Percentiles rank a stretch among this genome's conserved stretches.
phyloP scores from a whole-genome alignment of 169 alveolate species.

The Cyclospora cayetanensis region DNA sequence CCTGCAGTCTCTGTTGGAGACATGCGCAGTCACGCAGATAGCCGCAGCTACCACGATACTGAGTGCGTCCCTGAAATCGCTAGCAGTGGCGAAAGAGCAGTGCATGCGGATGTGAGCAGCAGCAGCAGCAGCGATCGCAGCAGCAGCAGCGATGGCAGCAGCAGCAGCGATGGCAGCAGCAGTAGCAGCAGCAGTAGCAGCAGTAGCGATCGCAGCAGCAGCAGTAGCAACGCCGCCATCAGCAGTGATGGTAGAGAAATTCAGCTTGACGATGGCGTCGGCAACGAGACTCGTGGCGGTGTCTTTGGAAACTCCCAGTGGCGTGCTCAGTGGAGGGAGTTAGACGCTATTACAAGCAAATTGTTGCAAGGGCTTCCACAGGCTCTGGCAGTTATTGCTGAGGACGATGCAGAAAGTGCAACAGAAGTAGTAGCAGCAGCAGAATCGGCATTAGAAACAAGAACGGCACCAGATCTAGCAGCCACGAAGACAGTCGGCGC shows the following conservation, averaged over 20 bases:
- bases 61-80: background rate
- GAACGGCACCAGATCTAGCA: background rate
- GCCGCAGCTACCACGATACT: no score
- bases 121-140: background rate
- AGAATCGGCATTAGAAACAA: background rate
- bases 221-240: background rate
- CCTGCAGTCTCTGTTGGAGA: no score
- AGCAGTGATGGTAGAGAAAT: background rate
- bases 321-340: slow-evolving; percentile 56
- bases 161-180: slow-evolving; percentile 28
- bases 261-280: background rate
- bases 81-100: background rate
- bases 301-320: background rate
- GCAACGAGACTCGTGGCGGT: background rate
- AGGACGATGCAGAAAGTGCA: background rate
- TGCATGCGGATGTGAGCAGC: no score
- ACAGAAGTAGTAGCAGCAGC: background rate
- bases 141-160: background rate
- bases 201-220: background rate
- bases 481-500: no score
- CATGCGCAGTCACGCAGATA: no score
- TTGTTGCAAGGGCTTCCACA: slow-evolving; percentile 47
- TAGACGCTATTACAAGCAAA: slow-evolving; percentile 36
- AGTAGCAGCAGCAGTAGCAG: background rate
- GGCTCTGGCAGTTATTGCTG: slow-evolving; percentile 60